These are phyloP conservation scores for Hyphopichia homilentoma DNA, from an alignment of 805 yeast species.

Conservation along the genomic window DNA sequence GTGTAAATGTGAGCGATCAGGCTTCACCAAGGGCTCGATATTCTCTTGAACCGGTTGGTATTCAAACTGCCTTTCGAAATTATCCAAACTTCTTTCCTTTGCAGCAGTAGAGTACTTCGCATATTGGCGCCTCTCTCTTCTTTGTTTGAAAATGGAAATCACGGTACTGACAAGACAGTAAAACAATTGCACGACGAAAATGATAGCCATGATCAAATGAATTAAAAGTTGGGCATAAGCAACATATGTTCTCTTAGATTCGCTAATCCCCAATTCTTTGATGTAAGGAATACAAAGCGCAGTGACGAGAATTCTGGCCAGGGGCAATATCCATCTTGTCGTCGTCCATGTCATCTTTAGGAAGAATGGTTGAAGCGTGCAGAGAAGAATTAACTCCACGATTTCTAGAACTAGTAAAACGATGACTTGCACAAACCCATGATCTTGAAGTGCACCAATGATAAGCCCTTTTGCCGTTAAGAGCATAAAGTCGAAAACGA, in stretches of 20 bases:
- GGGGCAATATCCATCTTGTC: constrained; percentile 29
- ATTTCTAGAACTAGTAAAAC: constrained; percentile 35
- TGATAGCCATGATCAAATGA: constrained; percentile 31
- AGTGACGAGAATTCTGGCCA: constrained; percentile 37
- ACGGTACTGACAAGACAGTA: constrained; percentile 26
- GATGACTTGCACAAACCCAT: constrained; percentile 44
- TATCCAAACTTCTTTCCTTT: constrained; percentile 11
- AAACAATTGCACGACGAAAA: constrained; percentile 25
- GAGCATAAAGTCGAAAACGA: constrained; percentile 31
- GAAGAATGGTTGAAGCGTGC: constrained; percentile 25
- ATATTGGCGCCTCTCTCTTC: constrained; percentile 5
- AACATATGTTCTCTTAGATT: constrained; percentile 35
- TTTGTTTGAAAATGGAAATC: constrained; percentile 13
- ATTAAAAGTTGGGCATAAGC: constrained; percentile 41
- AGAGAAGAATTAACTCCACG: constrained; percentile 17
- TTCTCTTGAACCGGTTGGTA: constrained; percentile 16
- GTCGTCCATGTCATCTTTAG: constrained; percentile 24
- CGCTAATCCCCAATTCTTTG: constrained; percentile 29
- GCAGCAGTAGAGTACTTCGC: constrained; percentile 1
- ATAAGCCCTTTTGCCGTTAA: constrained; percentile 34
- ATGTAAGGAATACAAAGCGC: constrained; percentile 44
- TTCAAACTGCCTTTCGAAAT: constrained; percentile 22
- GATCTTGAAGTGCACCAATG: constrained; percentile 41
- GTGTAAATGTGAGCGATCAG: too few species aligned
- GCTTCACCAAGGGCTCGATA: constrained; percentile 3